Evolutionary conservation across 2,329 filamentous ascomycete species (phyloP), one percentile per base, ranked within the genome.

Genomic region (Sclerotinia minor): DNA sequence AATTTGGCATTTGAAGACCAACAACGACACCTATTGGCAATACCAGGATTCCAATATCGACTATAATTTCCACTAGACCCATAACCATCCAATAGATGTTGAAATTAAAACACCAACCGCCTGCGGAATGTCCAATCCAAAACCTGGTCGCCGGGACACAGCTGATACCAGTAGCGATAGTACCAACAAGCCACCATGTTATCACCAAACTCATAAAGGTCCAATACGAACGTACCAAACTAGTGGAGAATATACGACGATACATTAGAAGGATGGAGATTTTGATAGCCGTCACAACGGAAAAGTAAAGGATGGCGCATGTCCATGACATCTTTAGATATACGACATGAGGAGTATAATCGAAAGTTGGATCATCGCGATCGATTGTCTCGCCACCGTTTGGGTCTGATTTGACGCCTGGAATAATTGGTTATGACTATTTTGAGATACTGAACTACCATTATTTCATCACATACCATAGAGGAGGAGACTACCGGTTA

Each of bases 41-140:
- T 26, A 64, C 29, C 26, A 67, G 49, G 26, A 67, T 67, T 1
- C 58, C 45, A 53, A 50, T 49, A 44, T 67, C 65, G 29, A 67
- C 21, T 29, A 67, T 5, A 19, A 67, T 64, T 21, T 67, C 65
- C n/a, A 67, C 3, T 17, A 64, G n/a, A 21, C 58, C 65, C 47
- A 67, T 53, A 2, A 44, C 21, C 59, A 67, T 47, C 58, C 57
- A 67, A 53, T 64, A 67, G 24, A 64, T 64, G 13, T 67, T 64
- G 49, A 67, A 63, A n/a, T 67, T 64, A 44, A 67, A 64, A 41
- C 65, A 67, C 60, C 60, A 67, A 6, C 65, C 65, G 13, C 58
- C 58, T 1, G 52, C 49, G 5, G 65, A 38, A 8, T 58, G 65
- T 15, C 59, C 65, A 13, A 54, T 2, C 65, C 65, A 67, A 32